These are phyloP conservation scores for Stenogyne calaminthoides DNA, from an alignment of 305 asterid genomes.

Conservation along the genomic window DNA sequence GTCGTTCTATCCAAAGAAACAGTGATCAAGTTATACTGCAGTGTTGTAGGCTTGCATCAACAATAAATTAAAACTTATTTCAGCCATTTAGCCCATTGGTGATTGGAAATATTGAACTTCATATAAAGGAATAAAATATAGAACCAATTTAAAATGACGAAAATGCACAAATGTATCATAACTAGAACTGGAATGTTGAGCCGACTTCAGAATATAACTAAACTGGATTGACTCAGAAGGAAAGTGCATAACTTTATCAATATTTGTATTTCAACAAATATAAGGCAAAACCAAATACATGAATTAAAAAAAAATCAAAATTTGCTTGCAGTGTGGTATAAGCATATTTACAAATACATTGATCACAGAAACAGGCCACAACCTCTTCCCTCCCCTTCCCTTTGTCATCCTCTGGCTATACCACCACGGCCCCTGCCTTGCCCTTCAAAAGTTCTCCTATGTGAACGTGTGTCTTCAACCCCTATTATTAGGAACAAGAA, in stretches of 20 bases:
- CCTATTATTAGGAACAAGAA: conserved; percentile 39
- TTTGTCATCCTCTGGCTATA: conserved; percentile 55
- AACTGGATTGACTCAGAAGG: background rate
- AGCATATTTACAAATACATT: conserved; percentile 17
- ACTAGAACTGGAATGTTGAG: background rate
- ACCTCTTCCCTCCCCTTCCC: conserved; percentile 36
- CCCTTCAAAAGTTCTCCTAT: conserved; percentile 54
- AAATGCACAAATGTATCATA: background rate
- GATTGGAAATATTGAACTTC: background rate
- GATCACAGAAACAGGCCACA: conserved; percentile 21
- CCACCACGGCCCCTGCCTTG: conserved; percentile 64
- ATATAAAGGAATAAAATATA: background rate
- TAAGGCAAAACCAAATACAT: conserved; percentile 2
- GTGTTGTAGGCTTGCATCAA: too few relatives aligned
- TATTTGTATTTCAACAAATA: background rate
- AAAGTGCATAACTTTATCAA: background rate
- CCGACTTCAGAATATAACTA: background rate
- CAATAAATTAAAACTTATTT: too few relatives aligned
- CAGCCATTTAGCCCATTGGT: too few relatives aligned
- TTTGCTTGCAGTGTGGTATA: conserved; percentile 28
- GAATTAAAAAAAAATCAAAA: conserved; percentile 26
- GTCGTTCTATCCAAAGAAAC: too few relatives aligned
- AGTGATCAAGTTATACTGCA: too few relatives aligned
- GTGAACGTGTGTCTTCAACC: conserved; percentile 41
- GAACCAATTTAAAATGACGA: background rate